Conservation (phyloP, 768 basidiomycete species). For the Agrocybe pediades region DNA sequence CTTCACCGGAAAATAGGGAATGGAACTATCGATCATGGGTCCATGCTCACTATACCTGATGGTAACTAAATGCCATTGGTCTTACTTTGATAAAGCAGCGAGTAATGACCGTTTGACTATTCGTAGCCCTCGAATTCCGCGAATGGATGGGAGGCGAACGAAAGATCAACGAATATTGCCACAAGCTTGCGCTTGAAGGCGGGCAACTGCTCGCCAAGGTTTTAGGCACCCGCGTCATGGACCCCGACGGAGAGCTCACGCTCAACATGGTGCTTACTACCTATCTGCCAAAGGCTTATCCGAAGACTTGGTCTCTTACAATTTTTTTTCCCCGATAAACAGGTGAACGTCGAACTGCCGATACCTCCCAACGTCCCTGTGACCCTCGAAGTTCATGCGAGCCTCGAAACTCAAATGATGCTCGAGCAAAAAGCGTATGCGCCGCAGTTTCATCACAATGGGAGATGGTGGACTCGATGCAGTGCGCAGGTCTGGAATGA, state of each 20-base stretch:
- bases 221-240: conserved; percentile 67
- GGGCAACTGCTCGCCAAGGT: conserved; percentile 63
- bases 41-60: conserved; percentile 53
- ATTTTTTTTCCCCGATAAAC: not conserved
- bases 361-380: conserved; percentile 28
- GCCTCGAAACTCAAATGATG: conserved; percentile 30
- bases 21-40: conserved; percentile 59
- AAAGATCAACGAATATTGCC: conserved; percentile 75
- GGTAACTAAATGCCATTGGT: conserved; percentile 33
- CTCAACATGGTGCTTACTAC: conserved; percentile 67
- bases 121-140: conserved; percentile 80
- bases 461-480: conserved; percentile 47
- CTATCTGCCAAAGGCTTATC: not conserved
- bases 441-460: conserved; percentile 36
- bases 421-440: conserved; percentile 37
- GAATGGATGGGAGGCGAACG: conserved; percentile 80
- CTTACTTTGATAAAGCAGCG: too few relatives aligned
- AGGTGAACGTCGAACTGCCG: conserved; percentile 46
- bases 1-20: conserved; percentile 49
- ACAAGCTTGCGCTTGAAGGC: conserved; percentile 67
- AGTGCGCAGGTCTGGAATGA: conserved; percentile 51
- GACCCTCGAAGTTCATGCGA: conserved; percentile 20
- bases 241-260: conserved; percentile 63
- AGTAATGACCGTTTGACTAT: too few relatives aligned
- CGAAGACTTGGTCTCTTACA: not conserved